Base-by-base conservation (phyloP, 495 filamentous ascomycete genomes). In the Tricharina praecox region DNA sequence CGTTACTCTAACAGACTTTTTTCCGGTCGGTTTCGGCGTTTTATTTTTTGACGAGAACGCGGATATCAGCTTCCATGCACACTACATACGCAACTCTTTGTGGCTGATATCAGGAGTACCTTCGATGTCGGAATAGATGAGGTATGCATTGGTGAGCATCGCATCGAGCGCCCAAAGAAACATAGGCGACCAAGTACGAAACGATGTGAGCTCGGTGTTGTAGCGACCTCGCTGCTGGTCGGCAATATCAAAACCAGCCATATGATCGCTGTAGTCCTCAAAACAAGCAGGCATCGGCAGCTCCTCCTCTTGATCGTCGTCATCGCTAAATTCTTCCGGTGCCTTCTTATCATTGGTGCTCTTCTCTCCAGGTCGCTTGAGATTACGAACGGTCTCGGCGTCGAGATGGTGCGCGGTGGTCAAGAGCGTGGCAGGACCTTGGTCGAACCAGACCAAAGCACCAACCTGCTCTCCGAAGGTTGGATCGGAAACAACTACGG, bases 221-320 rank as follows among this genome's bases (percentile, higher is more conserved):
- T 59, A 63, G 32, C 51, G 51, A 13, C 40, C 37, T 13, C 43
- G 19, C 8, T 30, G 26, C 38, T 51, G 38, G 44, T 50, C 48
- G 36, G 49, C 39, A 32, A 53, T 53, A 46, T 56, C 50, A n/a
- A 56, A 46, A 35, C 53, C 43, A 32, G 40, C 52, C 46, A 54
- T 50, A 30, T 50, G 34, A 33, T 58, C 24, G 39, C 55, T 58
- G 37, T 58, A 60, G 36, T 60, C 52, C 16, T 55, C 45, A 15
- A 58, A 49, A 53, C 40, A 50, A n/a, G 24, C 3, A 15, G 47
- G 46, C 18, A 55, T 44, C 5, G 39, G 39, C 39, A 43, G 19
- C 19, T 43, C 39, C 20, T 43, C 11, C 23, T 43, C 19, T 7
- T 43, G 39, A 5, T 11, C 39, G n/a, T n/a, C n/a, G n/a, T n/a